These are phyloP conservation scores for Didymella lethalis DNA, from an alignment of 2,329 filamentous ascomycete genomes.

Conservation along the genomic window DNA sequence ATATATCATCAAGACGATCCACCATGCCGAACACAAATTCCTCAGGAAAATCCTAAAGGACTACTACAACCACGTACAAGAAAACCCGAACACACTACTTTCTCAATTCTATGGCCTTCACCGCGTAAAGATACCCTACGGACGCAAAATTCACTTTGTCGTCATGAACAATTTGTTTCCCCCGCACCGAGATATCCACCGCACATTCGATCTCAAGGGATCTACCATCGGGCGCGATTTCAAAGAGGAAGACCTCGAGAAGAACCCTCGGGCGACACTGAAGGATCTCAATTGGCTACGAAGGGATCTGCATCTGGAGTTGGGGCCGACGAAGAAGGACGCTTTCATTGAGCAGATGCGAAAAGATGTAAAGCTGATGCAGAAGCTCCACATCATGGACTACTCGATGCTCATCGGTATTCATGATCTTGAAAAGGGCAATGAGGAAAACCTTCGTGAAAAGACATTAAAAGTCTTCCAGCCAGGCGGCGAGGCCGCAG, in stretches of 20 bases:
- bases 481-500: conserved; percentile 72
- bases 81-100: conserved; percentile 94
- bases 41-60: conserved; percentile 84
- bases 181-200: conserved; percentile 94
- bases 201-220: conserved; percentile 95
- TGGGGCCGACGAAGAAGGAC: conserved; percentile 86
- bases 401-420: conserved; percentile 96
- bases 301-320: conserved; percentile 82
- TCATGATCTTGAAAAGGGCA: conserved; percentile 87
- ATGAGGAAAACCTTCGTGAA: conserved; percentile 89
- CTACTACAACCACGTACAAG: conserved; percentile 90
- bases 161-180: conserved; percentile 99
- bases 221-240: conserved; percentile 94
- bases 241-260: conserved; percentile 83
- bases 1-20: conserved; percentile 99
- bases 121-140: conserved; percentile 97
- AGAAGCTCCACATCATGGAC: conserved; percentile 95
- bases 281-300: conserved; percentile 98
- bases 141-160: conserved; percentile 98
- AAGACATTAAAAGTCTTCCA: conserved; percentile 96
- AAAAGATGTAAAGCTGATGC: conserved; percentile 83
- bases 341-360: conserved; percentile 90
- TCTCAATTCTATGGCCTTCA: conserved; percentile 98
- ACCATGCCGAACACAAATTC: conserved; percentile 92
- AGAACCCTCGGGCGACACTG: conserved; percentile 89